These are phyloP conservation scores for Mucor indicus DNA, from an alignment of 371 early-diverging fungal genomes.

Conservation along the genomic window DNA sequence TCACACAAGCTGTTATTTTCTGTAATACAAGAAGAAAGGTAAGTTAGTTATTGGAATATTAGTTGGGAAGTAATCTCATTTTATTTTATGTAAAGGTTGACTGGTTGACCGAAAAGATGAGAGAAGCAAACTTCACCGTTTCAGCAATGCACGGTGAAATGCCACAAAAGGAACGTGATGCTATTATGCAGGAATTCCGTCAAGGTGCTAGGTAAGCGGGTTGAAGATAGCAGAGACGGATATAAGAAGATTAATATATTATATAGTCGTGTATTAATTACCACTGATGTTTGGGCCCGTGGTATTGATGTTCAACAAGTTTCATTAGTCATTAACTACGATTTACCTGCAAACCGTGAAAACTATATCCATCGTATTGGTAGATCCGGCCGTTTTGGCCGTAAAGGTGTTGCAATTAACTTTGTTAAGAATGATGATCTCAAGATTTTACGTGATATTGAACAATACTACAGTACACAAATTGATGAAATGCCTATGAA, in stretches of 20 bases:
- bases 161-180: constrained; percentile 88
- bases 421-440: constrained; percentile 92
- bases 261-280: constrained; percentile 85
- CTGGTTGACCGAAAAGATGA: constrained; percentile 95
- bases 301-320: constrained; percentile 99
- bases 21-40: constrained; percentile 98
- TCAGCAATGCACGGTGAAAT: constrained; percentile 99
- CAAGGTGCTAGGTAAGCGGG: constrained; percentile 62
- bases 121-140: constrained; percentile 93
- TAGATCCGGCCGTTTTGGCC: constrained; percentile 96
- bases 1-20: constrained; percentile 99
- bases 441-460: constrained; percentile 85
- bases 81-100: constrained; percentile 65
- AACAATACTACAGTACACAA: constrained; percentile 92
- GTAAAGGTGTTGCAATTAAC: constrained; percentile 98
- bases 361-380: constrained; percentile 97
- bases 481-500: constrained; percentile 96
- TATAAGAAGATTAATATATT: neutral
- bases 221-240: neutral
- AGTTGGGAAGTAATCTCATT: neutral
- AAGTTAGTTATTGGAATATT: neutral
- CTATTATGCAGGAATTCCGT: constrained; percentile 92
- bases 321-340: constrained; percentile 90
- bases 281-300: constrained; percentile 95
- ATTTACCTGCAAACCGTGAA: constrained; percentile 93